Conservation (phyloP, 2,329 filamentous ascomycete genomes). For the Cylindrodendrum hubeiense region DNA sequence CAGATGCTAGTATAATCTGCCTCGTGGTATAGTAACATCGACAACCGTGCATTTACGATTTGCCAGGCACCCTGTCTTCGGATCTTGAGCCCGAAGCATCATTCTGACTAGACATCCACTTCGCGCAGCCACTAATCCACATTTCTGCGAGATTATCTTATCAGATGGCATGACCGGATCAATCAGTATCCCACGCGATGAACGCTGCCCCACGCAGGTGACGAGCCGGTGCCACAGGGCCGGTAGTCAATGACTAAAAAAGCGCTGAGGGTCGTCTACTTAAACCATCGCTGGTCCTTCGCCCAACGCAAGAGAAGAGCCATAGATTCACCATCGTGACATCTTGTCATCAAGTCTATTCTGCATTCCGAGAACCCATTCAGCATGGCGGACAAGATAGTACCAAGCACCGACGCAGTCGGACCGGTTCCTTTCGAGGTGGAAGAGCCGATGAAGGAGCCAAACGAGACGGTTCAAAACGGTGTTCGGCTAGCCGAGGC, state of each 20-base stretch:
- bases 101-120: background rate
- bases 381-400: background rate
- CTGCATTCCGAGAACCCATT: background rate
- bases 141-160: background rate
- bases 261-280: background rate
- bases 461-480: background rate
- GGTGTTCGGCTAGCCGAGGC: slow-evolving; percentile 12
- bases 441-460: background rate
- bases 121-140: background rate
- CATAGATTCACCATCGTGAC: too few species aligned
- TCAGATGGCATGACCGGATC: background rate
- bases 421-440: background rate
- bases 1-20: too few species aligned
- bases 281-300: background rate
- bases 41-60: too few species aligned
- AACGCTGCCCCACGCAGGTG: background rate
- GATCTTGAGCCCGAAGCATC: too few species aligned
- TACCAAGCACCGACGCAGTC: background rate
- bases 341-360: background rate
- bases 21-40: too few species aligned
- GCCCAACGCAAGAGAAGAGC: too few species aligned
- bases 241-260: background rate
- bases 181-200: background rate
- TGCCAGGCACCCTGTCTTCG: too few species aligned
- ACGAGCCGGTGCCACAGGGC: background rate